Evolutionary conservation across 2,329 filamentous ascomycete genomes (phyloP).

Genomic region (Penicillium sp.): DNA sequence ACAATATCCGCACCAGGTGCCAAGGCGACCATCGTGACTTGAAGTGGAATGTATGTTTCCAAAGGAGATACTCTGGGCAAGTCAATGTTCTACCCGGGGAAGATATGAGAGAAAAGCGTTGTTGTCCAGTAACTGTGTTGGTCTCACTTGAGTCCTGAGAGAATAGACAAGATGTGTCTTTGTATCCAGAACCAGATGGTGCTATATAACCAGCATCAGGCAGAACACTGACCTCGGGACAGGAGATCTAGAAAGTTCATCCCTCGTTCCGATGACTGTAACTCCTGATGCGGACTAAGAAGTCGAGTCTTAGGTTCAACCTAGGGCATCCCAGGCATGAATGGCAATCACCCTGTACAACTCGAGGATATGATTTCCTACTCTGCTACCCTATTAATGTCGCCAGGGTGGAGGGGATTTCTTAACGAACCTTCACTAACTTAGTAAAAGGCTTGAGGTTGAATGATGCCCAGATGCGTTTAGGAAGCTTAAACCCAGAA

Average conservation of each 20-base stretch:
- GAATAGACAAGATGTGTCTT: neutral
- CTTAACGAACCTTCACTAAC: no score
- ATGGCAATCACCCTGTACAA: slow-evolving; percentile 17
- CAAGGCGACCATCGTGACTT: slow-evolving; percentile 20
- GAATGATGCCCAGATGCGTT: neutral
- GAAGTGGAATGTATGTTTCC: neutral
- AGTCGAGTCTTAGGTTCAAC: slow-evolving; percentile 11
- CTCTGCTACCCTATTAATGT: neutral
- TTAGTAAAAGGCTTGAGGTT: neutral
- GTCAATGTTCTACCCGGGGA: neutral
- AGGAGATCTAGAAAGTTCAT: neutral
- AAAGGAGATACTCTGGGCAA: slow-evolving; percentile 1
- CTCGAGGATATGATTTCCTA: neutral
- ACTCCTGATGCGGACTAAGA: slow-evolving; percentile 19
- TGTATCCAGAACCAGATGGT: slow-evolving; percentile 6
- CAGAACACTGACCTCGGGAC: neutral
- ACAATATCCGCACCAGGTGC: slow-evolving; percentile 13
- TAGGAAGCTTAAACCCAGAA: neutral
- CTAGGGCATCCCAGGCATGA: slow-evolving; percentile 6
- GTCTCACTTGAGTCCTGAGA: neutral
- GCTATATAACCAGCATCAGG: slow-evolving; percentile 19
- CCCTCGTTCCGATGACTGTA: slow-evolving; percentile 20
- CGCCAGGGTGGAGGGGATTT: neutral
- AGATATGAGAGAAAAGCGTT: neutral
- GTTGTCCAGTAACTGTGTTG: neutral